phyloP scores from a whole-genome alignment of 345 rosid genomes.

The Pelargonium nanum region DNA sequence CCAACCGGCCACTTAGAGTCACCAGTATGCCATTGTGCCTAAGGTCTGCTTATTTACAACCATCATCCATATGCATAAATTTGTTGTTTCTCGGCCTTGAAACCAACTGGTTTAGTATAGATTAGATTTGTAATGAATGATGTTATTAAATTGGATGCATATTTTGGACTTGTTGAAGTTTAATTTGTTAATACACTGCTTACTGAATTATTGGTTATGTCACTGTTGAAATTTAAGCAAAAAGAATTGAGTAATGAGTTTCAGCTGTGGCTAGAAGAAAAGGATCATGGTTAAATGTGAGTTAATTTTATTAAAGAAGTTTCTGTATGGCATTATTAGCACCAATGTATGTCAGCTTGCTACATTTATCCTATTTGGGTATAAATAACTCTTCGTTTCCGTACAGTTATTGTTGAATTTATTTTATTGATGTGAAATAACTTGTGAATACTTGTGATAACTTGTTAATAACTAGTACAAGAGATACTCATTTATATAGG shows the following conservation, averaged over 20 bases:
- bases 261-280: neutral
- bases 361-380: too few relatives aligned
- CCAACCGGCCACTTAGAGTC: slow-evolving; percentile 46
- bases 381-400: too few relatives aligned
- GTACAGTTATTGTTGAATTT: too few relatives aligned
- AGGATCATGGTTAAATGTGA: neutral
- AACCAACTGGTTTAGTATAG: neutral
- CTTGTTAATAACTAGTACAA: too few relatives aligned
- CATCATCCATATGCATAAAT: neutral
- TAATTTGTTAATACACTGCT: too few relatives aligned
- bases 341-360: too few relatives aligned
- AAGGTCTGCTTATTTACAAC: slow-evolving; percentile 2
- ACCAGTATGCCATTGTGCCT: slow-evolving; percentile 27
- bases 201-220: neutral
- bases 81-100: neutral
- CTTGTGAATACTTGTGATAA: too few relatives aligned
- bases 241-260: neutral
- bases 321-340: too few relatives aligned
- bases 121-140: too few relatives aligned
- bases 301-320: too few relatives aligned
- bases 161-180: neutral
- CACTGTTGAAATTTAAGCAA: neutral
- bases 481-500: too few relatives aligned
- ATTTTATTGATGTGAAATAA: too few relatives aligned
- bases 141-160: neutral